Conservation (phyloP, 2,329 filamentous ascomycete genomes). For the Fusarium albosuccineum region DNA sequence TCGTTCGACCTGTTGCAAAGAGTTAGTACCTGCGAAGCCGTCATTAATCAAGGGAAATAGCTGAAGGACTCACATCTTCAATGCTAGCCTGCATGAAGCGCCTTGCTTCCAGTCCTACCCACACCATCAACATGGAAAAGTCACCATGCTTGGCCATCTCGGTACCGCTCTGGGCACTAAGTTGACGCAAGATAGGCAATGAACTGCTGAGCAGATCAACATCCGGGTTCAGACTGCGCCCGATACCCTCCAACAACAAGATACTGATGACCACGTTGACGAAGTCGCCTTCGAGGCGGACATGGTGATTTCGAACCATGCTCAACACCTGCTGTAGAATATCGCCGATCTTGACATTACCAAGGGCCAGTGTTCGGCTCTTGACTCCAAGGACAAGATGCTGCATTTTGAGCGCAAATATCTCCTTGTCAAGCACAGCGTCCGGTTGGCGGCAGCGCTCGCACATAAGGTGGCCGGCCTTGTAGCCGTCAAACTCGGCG, state of each 20-base stretch:
- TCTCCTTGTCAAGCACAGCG: constrained; percentile 86
- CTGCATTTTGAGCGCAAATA: constrained; percentile 97
- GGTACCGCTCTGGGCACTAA: constrained; percentile 82
- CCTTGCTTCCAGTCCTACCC: constrained; percentile 90
- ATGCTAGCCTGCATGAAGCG: constrained; percentile 91
- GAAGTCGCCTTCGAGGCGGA: constrained; percentile 95
- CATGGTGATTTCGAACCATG: constrained; percentile 94
- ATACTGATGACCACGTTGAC: constrained; percentile 98
- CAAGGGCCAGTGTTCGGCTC: constrained; percentile 88
- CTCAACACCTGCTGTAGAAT: constrained; percentile 89
- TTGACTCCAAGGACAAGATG: constrained; percentile 94
- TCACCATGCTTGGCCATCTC: constrained; percentile 79
- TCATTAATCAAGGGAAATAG: neutral
- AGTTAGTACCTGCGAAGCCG: constrained; percentile 10
- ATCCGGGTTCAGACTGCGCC: constrained; percentile 85
- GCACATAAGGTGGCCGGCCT: constrained; percentile 94
- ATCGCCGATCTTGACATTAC: constrained; percentile 96
- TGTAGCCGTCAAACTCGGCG: constrained; percentile 97
- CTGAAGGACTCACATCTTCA: constrained; percentile 76
- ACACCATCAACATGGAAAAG: constrained; percentile 89
- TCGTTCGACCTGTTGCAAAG: constrained; percentile 74
- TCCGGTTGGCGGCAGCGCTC: constrained; percentile 94
- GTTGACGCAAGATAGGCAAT: constrained; percentile 88
- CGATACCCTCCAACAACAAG: constrained; percentile 92
- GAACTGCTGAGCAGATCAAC: constrained; percentile 89